phyloP scores from a whole-genome alignment of 257 asterid genomes.

The Jacaranda copaia region DNA sequence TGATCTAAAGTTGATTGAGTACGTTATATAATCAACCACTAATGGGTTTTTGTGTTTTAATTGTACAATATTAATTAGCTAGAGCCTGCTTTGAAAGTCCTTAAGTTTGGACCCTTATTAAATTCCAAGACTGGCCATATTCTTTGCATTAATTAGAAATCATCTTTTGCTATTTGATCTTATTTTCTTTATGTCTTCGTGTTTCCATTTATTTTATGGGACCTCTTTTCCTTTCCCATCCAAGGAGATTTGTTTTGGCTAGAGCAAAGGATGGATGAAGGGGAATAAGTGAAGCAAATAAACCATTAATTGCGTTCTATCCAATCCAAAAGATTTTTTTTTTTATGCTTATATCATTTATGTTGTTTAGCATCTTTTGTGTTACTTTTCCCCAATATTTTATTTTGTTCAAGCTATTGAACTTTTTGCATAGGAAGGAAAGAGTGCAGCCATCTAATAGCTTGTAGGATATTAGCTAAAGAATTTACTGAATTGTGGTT shows the following conservation, averaged over 20 bases:
- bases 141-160: too few species aligned
- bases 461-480: conserved; percentile 97
- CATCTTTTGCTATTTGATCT: too few species aligned
- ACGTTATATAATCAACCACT: too few species aligned
- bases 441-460: conserved; percentile 94
- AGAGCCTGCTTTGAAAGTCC: too few species aligned
- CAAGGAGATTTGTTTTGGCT: background rate
- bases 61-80: too few species aligned
- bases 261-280: conserved; percentile 3
- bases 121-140: too few species aligned
- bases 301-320: background rate
- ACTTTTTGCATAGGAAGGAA: conserved; percentile 86
- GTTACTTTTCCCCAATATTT: conserved; percentile 16
- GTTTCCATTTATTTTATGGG: background rate
- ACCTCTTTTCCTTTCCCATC: background rate
- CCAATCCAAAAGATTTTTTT: conserved; percentile 5
- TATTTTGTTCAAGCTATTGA: conserved; percentile 79
- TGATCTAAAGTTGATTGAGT: too few species aligned
- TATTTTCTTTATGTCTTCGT: background rate
- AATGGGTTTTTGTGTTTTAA: too few species aligned
- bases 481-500: conserved; percentile 93
- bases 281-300: conserved; percentile 3
- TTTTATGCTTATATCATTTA: conserved; percentile 19
- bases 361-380: background rate
- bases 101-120: too few species aligned